Conservation (phyloP, 2,329 filamentous ascomycete species). For the Epichloe uncinata region DNA sequence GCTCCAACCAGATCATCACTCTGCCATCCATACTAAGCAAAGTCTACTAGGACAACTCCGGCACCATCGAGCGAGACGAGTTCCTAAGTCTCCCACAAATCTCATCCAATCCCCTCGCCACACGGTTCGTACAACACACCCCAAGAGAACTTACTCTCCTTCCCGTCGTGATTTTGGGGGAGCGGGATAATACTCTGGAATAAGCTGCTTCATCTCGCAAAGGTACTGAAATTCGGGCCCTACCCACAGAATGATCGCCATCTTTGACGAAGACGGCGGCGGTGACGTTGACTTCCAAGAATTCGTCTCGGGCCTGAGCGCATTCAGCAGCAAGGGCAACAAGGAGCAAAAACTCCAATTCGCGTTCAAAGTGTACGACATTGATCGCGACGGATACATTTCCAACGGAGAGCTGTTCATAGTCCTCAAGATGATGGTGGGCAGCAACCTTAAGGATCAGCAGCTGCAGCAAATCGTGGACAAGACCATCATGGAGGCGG, state of each 20-base stretch:
- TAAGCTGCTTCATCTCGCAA: not conserved
- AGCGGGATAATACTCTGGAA: too few species aligned
- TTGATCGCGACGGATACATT: constrained; percentile 96
- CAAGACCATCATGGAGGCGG: constrained; percentile 99
- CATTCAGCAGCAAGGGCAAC: constrained; percentile 95
- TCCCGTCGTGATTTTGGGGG: too few species aligned
- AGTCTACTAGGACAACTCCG: constrained; percentile 72
- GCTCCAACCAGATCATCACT: not conserved
- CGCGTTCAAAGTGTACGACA: constrained; percentile 99
- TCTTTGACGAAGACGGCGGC: constrained; percentile 96
- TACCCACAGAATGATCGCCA: constrained; percentile 80
- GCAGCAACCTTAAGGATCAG: constrained; percentile 96
- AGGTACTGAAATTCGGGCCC: not conserved
- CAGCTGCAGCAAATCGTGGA: constrained; percentile 99
- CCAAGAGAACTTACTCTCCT: too few species aligned
- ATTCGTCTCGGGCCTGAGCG: constrained; percentile 88
- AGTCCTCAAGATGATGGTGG: constrained; percentile 99
- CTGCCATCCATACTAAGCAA: not conserved
- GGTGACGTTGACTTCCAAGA: constrained; percentile 98
- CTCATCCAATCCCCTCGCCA: constrained; percentile 92
- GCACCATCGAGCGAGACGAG: constrained; percentile 96
- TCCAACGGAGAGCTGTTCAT: constrained; percentile 99
- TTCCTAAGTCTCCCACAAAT: constrained; percentile 96
- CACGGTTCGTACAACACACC: constrained; percentile 20
- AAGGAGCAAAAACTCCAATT: constrained; percentile 98